Evolutionary conservation across 768 basidiomycete species (phyloP).

Genomic region (Phanerochaete carnosa): DNA sequence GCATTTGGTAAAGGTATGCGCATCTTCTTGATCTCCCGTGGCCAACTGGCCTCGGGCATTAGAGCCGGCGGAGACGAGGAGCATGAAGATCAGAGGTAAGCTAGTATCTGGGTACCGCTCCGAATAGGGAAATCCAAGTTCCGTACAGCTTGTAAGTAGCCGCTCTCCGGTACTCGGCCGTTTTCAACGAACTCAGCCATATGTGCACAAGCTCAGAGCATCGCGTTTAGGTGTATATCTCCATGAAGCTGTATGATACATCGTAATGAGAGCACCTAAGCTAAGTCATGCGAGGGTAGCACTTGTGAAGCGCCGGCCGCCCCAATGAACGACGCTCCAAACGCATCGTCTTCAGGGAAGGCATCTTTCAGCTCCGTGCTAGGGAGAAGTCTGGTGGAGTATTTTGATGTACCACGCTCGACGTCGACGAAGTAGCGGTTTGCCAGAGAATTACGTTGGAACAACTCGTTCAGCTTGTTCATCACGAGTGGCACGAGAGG

Average conservation of each 20-base stretch:
- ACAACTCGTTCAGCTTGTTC: slow-evolving; percentile 20
- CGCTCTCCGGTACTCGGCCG: too few relatives aligned
- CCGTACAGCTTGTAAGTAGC: too few relatives aligned
- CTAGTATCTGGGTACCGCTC: neutral
- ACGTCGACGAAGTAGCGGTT: slow-evolving; percentile 38
- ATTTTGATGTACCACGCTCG: slow-evolving; percentile 13
- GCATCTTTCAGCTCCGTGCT: slow-evolving; percentile 8
- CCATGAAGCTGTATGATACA: too few relatives aligned
- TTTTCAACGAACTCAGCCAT: too few relatives aligned
- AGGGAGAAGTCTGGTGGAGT: slow-evolving; percentile 7
- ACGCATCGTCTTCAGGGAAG: slow-evolving; percentile 15
- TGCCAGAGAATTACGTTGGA: slow-evolving; percentile 23
- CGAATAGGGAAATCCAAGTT: too few relatives aligned
- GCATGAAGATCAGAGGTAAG: neutral
- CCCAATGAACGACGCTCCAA: neutral
- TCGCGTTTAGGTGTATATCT: too few relatives aligned
- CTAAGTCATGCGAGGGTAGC: too few relatives aligned
- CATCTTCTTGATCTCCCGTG: slow-evolving; percentile 36
- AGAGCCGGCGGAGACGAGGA: slow-evolving; percentile 43
- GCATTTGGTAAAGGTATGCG: slow-evolving; percentile 36
- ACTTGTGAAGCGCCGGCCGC: too few relatives aligned
- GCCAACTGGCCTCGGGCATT: slow-evolving; percentile 49
- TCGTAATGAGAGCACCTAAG: too few relatives aligned
- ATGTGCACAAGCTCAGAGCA: too few relatives aligned
- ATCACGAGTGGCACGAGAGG: slow-evolving; percentile 15